Percentiles rank a stretch among this genome's conserved stretches.
Evolutionary conservation across 129 eudicot genomes (phyloP).

Genomic region (Artemisia tridentata): DNA sequence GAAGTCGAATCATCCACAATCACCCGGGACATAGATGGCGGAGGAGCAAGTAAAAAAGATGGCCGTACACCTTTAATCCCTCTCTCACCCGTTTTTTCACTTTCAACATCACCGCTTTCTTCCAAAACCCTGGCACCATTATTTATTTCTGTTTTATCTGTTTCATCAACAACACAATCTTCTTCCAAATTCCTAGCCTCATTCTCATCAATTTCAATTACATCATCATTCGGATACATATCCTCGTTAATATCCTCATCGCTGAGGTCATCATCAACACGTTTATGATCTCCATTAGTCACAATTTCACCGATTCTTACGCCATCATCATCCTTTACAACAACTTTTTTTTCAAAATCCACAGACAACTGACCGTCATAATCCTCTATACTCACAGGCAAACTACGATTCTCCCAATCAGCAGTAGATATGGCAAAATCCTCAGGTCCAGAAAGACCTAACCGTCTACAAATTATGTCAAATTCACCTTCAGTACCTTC

Average conservation of each 20-base stretch:
- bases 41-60: conserved; percentile 48
- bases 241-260: background rate
- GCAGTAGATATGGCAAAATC: conserved; percentile 66
- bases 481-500: conserved; percentile 65
- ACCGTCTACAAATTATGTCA: conserved; percentile 40
- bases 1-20: conserved; percentile 48
- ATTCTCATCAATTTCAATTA: too few species aligned
- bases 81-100: conserved; percentile 18
- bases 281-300: conserved; percentile 7
- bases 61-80: conserved; percentile 66
- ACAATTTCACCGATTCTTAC: conserved; percentile 19
- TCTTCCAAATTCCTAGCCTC: too few species aligned
- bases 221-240: background rate
- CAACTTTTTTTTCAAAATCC: conserved; percentile 22
- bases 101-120: conserved; percentile 10
- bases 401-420: conserved; percentile 47
- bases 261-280: conserved; percentile 19
- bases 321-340: conserved; percentile 32
- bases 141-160: background rate
- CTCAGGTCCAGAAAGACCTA: conserved; percentile 74
- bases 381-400: background rate
- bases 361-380: conserved; percentile 11
- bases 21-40: conserved; percentile 36
- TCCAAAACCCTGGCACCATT: conserved; percentile 28
- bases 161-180: too few species aligned